Conservation (phyloP, 768 basidiomycete genomes). For the Termitomyces sp. region DNA sequence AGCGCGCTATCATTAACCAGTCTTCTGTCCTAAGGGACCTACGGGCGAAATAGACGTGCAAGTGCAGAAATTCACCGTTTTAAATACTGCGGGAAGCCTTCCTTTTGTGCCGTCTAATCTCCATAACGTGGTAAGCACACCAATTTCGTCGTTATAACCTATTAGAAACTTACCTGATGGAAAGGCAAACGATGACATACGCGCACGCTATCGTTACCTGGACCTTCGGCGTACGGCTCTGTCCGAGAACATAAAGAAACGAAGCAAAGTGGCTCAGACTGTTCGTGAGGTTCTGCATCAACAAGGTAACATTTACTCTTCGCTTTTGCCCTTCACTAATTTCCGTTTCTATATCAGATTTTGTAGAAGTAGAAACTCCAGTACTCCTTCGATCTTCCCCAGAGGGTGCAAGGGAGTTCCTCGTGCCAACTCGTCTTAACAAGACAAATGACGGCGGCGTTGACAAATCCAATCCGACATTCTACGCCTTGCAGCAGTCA, state of each 20-base stretch:
- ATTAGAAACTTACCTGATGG: constrained; percentile 7
- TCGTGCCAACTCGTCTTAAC: constrained; percentile 73
- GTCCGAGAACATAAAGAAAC: constrained; percentile 74
- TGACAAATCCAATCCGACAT: constrained; percentile 36
- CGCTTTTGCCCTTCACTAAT: constrained; percentile 9
- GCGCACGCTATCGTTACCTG: constrained; percentile 82
- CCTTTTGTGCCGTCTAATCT: constrained; percentile 86
- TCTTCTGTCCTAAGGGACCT: constrained; percentile 36
- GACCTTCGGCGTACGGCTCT: constrained; percentile 79
- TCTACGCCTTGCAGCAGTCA: constrained; percentile 91
- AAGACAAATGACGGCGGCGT: constrained; percentile 21
- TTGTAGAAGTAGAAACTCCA: constrained; percentile 92
- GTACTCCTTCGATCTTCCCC: constrained; percentile 87
- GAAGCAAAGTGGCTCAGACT: constrained; percentile 79
- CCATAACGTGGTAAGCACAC: constrained; percentile 61
- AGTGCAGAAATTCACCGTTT: constrained; percentile 62
- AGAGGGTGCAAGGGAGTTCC: constrained; percentile 91
- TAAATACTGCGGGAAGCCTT: constrained; percentile 76
- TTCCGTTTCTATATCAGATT: constrained; percentile 48
- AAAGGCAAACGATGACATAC: constrained; percentile 83
- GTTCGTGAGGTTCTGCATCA: constrained; percentile 72
- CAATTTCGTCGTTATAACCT: background rate
- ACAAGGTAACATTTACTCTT: constrained; percentile 43
- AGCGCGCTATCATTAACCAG: constrained; percentile 12
- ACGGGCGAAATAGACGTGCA: constrained; percentile 81